phyloP scores from a whole-genome alignment of 2,329 filamentous ascomycete species.

The Aschersonia sp. region DNA sequence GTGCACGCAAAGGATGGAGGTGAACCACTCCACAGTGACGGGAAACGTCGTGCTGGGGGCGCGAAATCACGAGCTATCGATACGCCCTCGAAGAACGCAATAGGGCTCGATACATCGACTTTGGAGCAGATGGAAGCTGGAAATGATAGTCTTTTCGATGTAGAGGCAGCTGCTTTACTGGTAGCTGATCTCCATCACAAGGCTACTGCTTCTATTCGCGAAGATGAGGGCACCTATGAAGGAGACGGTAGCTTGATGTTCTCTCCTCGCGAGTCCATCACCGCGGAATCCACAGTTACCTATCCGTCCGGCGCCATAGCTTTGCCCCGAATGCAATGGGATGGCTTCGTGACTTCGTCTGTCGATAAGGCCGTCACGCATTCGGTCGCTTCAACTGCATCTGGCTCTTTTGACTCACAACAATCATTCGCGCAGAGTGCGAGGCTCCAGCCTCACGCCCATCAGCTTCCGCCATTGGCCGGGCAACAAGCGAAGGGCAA shows the following conservation, averaged over 20 bases:
- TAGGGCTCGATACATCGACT: conserved; percentile 69
- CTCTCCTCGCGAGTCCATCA: conserved; percentile 53
- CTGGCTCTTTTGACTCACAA: conserved; percentile 54
- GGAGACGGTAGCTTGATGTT: conserved; percentile 51
- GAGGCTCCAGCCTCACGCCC: conserved; percentile 40
- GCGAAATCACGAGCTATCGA: conserved; percentile 51
- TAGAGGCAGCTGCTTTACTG: conserved; percentile 95
- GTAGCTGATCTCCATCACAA: conserved; percentile 98
- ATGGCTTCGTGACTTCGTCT: conserved; percentile 64
- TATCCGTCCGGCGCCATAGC: conserved; percentile 70
- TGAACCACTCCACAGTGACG: conserved; percentile 83
- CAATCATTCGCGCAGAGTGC: conserved; percentile 45
- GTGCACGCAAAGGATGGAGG: conserved; percentile 98
- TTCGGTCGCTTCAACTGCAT: conserved; percentile 52
- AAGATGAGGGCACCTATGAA: conserved; percentile 40
- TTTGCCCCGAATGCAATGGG: conserved; percentile 82
- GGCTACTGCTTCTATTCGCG: conserved; percentile 57
- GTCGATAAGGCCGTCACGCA: conserved; percentile 61
- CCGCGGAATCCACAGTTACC: conserved; percentile 65
- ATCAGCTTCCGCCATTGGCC: conserved; percentile 54
- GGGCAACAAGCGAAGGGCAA: conserved; percentile 47
- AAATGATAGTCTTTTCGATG: conserved; percentile 83
- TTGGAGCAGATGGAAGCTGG: conserved; percentile 87
- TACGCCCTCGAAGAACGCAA: conserved; percentile 59
- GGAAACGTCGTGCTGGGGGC: conserved; percentile 65